These are phyloP conservation scores for Mucor circinelloides DNA, from an alignment of 371 early-diverging fungal genomes.

Conservation along the genomic window DNA sequence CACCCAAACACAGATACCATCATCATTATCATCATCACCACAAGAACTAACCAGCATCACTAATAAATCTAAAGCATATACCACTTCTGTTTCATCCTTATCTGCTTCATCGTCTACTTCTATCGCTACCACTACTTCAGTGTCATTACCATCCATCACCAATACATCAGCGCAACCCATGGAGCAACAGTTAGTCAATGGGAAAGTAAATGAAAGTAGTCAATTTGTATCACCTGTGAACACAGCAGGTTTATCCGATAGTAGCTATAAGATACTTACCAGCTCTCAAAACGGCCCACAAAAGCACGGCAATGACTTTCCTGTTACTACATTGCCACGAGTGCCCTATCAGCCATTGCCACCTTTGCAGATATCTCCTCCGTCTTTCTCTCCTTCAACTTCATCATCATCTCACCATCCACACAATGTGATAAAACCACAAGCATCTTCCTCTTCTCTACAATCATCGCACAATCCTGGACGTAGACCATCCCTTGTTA, in stretches of 20 bases:
- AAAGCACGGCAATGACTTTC: conserved; percentile 6
- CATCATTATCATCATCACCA: background rate
- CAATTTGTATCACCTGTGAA: background rate
- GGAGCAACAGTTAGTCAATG: background rate
- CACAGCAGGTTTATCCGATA: background rate
- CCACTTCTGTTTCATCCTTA: background rate
- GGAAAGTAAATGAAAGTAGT: background rate
- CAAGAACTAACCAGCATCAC: background rate
- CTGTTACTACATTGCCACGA: conserved; percentile 1
- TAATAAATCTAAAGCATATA: background rate
- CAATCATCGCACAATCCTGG: background rate
- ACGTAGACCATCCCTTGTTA: conserved; percentile 29
- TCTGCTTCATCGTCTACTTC: background rate
- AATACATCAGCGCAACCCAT: background rate
- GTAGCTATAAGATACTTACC: background rate
- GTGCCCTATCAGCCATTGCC: conserved; percentile 17
- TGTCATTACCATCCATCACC: background rate
- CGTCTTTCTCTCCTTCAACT: background rate
- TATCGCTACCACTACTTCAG: background rate
- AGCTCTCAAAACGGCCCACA: background rate
- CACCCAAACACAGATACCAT: background rate
- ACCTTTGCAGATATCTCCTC: background rate
- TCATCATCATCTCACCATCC: background rate
- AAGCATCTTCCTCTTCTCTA: background rate
- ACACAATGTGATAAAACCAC: background rate